Evolutionary conservation across 2,329 filamentous ascomycete species (phyloP).

Genomic region (Talaromyces sp.): DNA sequence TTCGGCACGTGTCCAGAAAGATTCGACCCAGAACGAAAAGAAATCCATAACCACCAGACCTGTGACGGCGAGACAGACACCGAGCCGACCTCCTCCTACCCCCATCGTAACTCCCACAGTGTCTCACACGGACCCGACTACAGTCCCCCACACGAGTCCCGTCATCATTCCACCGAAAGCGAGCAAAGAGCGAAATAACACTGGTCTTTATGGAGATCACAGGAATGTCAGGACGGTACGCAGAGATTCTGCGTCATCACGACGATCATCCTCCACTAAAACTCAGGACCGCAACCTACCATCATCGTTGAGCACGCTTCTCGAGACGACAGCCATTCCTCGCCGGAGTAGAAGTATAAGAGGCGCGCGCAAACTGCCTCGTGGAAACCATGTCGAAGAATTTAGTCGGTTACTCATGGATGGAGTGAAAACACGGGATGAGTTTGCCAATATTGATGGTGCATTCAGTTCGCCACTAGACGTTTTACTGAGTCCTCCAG

Average conservation of each 20-base stretch:
- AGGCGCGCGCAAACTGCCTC: slow-evolving; percentile 39
- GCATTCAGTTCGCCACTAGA: slow-evolving; percentile 52
- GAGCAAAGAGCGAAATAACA: slow-evolving; percentile 25
- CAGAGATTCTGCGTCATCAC: slow-evolving; percentile 22
- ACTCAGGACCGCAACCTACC: slow-evolving; percentile 48
- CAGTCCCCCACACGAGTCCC: slow-evolving; percentile 31
- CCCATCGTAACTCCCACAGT: slow-evolving; percentile 24
- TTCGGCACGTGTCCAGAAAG: slow-evolving; percentile 31
- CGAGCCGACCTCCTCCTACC: slow-evolving; percentile 19
- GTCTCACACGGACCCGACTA: slow-evolving; percentile 2
- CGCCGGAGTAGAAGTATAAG: slow-evolving; percentile 41
- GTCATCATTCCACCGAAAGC: slow-evolving; percentile 40
- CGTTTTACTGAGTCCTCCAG: slow-evolving; percentile 56
- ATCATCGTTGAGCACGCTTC: slow-evolving; percentile 56
- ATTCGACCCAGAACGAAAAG: slow-evolving; percentile 24
- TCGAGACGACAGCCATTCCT: slow-evolving; percentile 60
- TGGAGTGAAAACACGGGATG: slow-evolving; percentile 51
- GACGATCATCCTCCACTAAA: slow-evolving; percentile 30
- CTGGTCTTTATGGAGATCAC: slow-evolving; percentile 7
- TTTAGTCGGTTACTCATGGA: slow-evolving; percentile 60
- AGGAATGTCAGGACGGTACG: slow-evolving; percentile 26
- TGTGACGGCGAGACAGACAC: slow-evolving; percentile 14
- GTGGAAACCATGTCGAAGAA: slow-evolving; percentile 45
- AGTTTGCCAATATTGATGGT: slow-evolving; percentile 41
- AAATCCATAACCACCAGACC: slow-evolving; percentile 1